phyloP scores from a whole-genome alignment of 2,329 filamentous ascomycete genomes.

The Aspergillus sp. region DNA sequence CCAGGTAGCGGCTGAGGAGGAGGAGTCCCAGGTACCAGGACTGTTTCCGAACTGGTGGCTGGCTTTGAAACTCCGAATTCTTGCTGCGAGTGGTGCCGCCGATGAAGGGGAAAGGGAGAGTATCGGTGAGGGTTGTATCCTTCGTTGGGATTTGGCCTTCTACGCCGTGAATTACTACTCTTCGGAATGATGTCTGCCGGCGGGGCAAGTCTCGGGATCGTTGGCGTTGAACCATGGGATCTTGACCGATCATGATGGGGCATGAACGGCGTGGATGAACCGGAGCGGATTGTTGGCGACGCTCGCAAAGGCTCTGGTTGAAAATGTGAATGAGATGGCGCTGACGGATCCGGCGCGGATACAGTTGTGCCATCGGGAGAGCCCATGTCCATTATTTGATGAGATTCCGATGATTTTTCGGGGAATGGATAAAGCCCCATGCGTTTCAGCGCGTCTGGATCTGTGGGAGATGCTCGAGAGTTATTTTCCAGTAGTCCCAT shows the following conservation, averaged over 20 bases:
- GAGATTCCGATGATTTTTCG: slow-evolving; percentile 7
- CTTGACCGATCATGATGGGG: slow-evolving; percentile 17
- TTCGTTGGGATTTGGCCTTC: slow-evolving; percentile 40
- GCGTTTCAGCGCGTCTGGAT: slow-evolving; percentile 53
- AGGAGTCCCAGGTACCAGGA: slow-evolving; percentile 32
- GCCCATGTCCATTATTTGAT: slow-evolving; percentile 16
- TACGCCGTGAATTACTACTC: slow-evolving; percentile 28
- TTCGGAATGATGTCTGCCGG: slow-evolving; percentile 44
- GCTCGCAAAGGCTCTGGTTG: slow-evolving; percentile 10
- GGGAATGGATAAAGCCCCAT: slow-evolving; percentile 36
- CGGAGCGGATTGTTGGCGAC: slow-evolving; percentile 13
- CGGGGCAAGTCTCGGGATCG: slow-evolving; percentile 41
- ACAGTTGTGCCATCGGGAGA: slow-evolving; percentile 23
- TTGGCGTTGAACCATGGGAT: slow-evolving; percentile 14
- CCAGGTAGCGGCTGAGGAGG: slow-evolving; percentile 26
- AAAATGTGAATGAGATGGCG: slow-evolving; percentile 5
- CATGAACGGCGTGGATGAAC: slow-evolving; percentile 12
- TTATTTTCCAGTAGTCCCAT: slow-evolving; percentile 67
- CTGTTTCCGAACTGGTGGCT: slow-evolving; percentile 18
- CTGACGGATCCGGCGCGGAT: slow-evolving; percentile 22
- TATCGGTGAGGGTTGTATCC: slow-evolving; percentile 16
- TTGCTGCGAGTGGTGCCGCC: slow-evolving; percentile 35
- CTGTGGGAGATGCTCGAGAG: slow-evolving; percentile 60
- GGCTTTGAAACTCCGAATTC: slow-evolving; percentile 22
- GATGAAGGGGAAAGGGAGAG: slow-evolving; percentile 27